A percentile compares a stretch with the other conserved stretches of the same genome.
phyloP scores from a whole-genome alignment of 1,284 basidiomycete species.

The Puccinia sorghi region DNA sequence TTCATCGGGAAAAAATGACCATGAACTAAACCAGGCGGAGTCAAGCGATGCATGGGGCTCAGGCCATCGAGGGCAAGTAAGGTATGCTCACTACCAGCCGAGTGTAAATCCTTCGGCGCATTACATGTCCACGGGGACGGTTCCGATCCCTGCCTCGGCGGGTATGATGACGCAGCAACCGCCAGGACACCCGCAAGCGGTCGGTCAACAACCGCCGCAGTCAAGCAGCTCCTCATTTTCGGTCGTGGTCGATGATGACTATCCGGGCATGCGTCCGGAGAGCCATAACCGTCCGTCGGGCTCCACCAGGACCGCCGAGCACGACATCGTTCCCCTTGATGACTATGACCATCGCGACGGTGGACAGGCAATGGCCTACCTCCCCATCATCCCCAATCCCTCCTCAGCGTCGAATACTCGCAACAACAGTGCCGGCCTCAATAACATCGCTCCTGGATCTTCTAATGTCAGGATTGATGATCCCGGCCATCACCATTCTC shows the following conservation, averaged over 20 bases:
- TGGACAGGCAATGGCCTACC: conserved; percentile 47
- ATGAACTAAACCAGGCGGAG: conserved; percentile 11
- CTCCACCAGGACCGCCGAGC: neutral
- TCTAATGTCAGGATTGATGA: conserved; percentile 7
- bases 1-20: neutral
- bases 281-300: neutral
- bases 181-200: neutral
- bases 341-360: conserved; percentile 47
- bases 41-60: conserved; percentile 24
- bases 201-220: neutral
- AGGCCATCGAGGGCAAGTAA: conserved; percentile 11
- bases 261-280: neutral
- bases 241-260: conserved; percentile 32
- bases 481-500: conserved; percentile 13
- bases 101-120: conserved; percentile 21
- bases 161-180: neutral
- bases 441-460: neutral
- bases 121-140: conserved; percentile 25
- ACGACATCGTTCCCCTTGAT: conserved; percentile 42
- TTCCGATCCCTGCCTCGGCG: neutral
- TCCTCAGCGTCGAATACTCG: conserved; percentile 10
- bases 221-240: conserved; percentile 21
- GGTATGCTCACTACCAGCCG: conserved; percentile 30
- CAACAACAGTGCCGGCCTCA: neutral
- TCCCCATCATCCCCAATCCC: conserved; percentile 48